Evolutionary conservation across 805 yeast genomes (phyloP).

Genomic region (Candida ortonii): DNA sequence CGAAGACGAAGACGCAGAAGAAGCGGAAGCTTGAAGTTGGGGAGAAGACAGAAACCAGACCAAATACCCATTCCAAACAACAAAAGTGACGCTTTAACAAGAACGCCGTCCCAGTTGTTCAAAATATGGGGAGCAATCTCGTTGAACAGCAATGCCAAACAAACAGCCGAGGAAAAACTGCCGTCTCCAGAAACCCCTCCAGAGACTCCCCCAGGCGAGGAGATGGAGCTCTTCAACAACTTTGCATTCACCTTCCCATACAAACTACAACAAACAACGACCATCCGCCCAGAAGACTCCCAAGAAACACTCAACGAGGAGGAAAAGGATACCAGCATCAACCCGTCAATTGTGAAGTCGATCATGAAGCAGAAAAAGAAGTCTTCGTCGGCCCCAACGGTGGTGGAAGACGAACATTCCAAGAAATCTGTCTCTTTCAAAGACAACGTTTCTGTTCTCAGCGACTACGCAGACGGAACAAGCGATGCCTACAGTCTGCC

Average conservation of each 20-base stretch:
- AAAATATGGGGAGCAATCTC: slow-evolving; percentile 15
- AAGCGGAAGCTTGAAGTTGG: slow-evolving; percentile 18
- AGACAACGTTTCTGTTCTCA: slow-evolving; percentile 17
- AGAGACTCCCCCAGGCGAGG: not conserved
- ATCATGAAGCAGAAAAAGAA: slow-evolving; percentile 17
- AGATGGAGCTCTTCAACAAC: slow-evolving; percentile 3
- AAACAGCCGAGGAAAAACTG: slow-evolving; percentile 1
- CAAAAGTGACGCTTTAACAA: slow-evolving; percentile 1
- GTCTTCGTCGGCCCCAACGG: slow-evolving; percentile 1
- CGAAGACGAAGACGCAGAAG: slow-evolving; percentile 15
- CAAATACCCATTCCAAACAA: slow-evolving; percentile 2
- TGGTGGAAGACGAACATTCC: slow-evolving; percentile 12
- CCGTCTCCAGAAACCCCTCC: slow-evolving; percentile 1
- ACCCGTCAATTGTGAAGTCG: slow-evolving; percentile 16
- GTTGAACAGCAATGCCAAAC: slow-evolving; percentile 7
- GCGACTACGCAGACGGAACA: slow-evolving; percentile 9
- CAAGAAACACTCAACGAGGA: too few relatives aligned
- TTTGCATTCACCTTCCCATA: slow-evolving; percentile 9
- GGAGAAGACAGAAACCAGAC: slow-evolving; percentile 4
- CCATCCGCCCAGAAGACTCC: slow-evolving; percentile 1
- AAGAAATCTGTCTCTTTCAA: slow-evolving; percentile 21
- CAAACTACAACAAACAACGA: slow-evolving; percentile 3
- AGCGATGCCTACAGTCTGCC: slow-evolving; percentile 7
- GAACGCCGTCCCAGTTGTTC: slow-evolving; percentile 8
- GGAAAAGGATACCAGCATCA: slow-evolving; percentile 5